phyloP scores from a whole-genome alignment of 805 yeast species.

The Candida andamanensis region DNA sequence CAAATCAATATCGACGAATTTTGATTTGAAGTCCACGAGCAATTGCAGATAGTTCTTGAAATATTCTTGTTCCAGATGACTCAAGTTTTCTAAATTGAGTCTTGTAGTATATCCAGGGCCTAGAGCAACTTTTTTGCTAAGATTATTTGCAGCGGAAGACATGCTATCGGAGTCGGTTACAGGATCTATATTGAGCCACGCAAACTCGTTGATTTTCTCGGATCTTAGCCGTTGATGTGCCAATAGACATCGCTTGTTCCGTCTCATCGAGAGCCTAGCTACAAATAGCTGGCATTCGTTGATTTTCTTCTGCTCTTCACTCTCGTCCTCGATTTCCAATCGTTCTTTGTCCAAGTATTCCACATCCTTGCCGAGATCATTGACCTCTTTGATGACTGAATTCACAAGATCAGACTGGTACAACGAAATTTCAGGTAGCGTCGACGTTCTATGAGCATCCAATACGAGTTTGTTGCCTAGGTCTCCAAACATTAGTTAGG shows the following conservation, averaged over 20 bases:
- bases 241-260: conserved; percentile 84
- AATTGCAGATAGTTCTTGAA: conserved; percentile 64
- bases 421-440: conserved; percentile 59
- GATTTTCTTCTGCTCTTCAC: conserved; percentile 37
- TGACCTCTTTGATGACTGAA: conserved; percentile 65
- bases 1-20: conserved; percentile 76
- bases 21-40: conserved; percentile 70
- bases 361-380: conserved; percentile 54
- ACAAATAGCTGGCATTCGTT: conserved; percentile 64
- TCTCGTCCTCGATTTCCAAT: conserved; percentile 16
- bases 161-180: conserved; percentile 12
- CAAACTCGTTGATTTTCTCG: conserved; percentile 55
- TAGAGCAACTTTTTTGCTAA: no score
- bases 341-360: conserved; percentile 39
- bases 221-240: conserved; percentile 79
- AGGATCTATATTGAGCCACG: conserved; percentile 69
- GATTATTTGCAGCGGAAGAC: not conserved
- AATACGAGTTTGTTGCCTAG: conserved; percentile 72
- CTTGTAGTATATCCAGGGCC: conserved; percentile 21
- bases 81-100: conserved; percentile 45
- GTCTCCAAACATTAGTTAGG: conserved; percentile 98
- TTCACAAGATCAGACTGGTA: conserved; percentile 71
- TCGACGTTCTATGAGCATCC: conserved; percentile 77
- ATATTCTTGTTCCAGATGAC: conserved; percentile 79
- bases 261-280: conserved; percentile 68